Evolutionary conservation across 306 rosid genomes (phyloP), one percentile per base, ranked within the genome.

Genomic region (Chamaecrista fasciculata): DNA sequence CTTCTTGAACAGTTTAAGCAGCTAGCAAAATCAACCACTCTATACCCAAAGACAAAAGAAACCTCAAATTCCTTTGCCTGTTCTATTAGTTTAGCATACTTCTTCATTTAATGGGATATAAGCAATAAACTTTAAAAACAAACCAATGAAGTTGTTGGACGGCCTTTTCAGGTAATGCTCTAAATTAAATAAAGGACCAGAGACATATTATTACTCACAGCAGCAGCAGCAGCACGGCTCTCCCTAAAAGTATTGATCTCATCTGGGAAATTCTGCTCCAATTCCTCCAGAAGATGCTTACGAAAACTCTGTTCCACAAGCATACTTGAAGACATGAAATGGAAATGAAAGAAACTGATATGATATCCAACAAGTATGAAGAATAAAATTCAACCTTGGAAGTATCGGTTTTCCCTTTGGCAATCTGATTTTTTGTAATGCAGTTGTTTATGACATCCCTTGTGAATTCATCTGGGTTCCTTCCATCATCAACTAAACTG

Each of bases 381-480:
- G 55, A 40, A 37, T 69, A 36, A 78, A 64, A 72, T 40, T 58
- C 60, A 12, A 94, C 99, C 97, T 91, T 91, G 71, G 91, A 81
- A 37, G 92, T 85, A 68, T 91, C 95, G 9, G 99, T 82, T 82
- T 87, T 89, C 29, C 97, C 99, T 80, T 91, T 95, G 37, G 97
- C 89, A 56, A 79, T 89, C 80, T 91, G 97, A 86, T 95, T 95
- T 84, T 91, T 95, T 18, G 88, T 86, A 72, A 95, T 87, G 70
- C 97, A 89, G 76, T 87, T 87, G 76, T 85, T 95, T 66, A 95
- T 64, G 52, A 95, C 92, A 81, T 95, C 99, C 86, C 66, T 85
- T 5, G 96, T 91, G 63, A 95, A 91, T 63, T 95, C 96, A 79
- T 95, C 99, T 15, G 97, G 99, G 80, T 95, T 95, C 83, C 91